A percentile compares a stretch with the other conserved stretches of the same genome.
phyloP scores from a whole-genome alignment of 192 early-diverging fungal species.

The Backusella westeae region DNA sequence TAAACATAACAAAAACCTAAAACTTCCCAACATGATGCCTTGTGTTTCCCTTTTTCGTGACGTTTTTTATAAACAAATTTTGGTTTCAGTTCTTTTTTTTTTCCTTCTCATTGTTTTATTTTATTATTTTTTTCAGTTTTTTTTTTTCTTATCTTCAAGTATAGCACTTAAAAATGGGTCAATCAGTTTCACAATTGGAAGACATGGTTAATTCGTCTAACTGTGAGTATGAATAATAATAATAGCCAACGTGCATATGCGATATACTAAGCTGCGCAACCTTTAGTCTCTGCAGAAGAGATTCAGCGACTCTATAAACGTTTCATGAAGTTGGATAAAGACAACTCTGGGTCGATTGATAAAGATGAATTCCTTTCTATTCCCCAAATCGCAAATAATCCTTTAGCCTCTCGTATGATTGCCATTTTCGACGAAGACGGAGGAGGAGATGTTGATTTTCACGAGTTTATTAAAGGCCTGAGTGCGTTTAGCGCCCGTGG shows the following conservation, averaged over 20 bases:
- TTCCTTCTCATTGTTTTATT: background rate
- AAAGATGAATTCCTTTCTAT: slow-evolving; percentile 96
- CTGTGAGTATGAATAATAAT: slow-evolving; percentile 50
- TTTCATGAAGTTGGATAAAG: slow-evolving; percentile 97
- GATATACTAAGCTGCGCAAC: background rate
- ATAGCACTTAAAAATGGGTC: slow-evolving; percentile 49
- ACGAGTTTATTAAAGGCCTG: slow-evolving; percentile 95
- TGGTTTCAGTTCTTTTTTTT: background rate
- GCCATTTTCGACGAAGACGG: slow-evolving; percentile 98
- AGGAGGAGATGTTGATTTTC: slow-evolving; percentile 98
- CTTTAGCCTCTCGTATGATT: slow-evolving; percentile 91
- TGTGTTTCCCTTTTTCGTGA: background rate
- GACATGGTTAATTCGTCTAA: slow-evolving; percentile 79
- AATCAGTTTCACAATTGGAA: slow-evolving; percentile 67
- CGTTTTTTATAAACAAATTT: background rate
- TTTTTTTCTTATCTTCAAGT: background rate
- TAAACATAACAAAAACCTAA: background rate
- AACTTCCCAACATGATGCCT: background rate
- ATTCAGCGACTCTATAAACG: slow-evolving; percentile 98
- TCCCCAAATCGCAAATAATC: slow-evolving; percentile 97
- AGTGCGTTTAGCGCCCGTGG: slow-evolving; percentile 94
- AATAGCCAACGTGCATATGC: background rate
- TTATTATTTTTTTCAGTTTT: background rate
- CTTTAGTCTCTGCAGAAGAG: slow-evolving; percentile 83
- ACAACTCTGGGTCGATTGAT: slow-evolving; percentile 94